Evolutionary conservation across 352 stramenopile genomes (phyloP).

Genomic region (Peronosclerospora sorghi): DNA sequence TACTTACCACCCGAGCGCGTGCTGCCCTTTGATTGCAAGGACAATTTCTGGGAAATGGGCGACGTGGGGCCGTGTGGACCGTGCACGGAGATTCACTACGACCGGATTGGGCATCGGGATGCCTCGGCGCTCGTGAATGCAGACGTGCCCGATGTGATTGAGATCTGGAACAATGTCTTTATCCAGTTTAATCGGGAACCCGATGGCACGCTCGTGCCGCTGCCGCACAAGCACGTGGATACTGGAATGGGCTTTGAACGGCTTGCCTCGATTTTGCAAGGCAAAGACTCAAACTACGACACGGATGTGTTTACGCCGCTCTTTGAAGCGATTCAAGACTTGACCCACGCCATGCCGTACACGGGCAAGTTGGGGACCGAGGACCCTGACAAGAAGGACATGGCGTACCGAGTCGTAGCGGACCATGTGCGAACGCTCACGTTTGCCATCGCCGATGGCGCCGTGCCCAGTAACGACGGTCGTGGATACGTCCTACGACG

Average conservation of each 20-base stretch:
- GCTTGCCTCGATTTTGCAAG: conserved; percentile 86
- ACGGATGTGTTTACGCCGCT: conserved; percentile 96
- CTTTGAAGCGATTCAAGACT: conserved; percentile 88
- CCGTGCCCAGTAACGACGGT: conserved; percentile 94
- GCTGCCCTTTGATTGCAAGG: conserved; percentile 91
- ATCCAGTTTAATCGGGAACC: conserved; percentile 97
- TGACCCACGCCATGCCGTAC: conserved; percentile 73
- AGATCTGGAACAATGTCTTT: conserved; percentile 99
- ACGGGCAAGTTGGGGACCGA: conserved; percentile 82
- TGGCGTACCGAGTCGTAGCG: conserved; percentile 92
- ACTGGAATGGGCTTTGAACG: conserved; percentile 99
- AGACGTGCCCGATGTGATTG: conserved; percentile 96
- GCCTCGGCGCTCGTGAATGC: conserved; percentile 91
- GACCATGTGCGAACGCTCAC: conserved; percentile 97
- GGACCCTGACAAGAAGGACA: conserved; percentile 82
- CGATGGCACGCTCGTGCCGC: conserved; percentile 69
- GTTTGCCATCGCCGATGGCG: conserved; percentile 97
- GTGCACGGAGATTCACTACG: conserved; percentile 99
- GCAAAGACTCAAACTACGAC: conserved; percentile 97
- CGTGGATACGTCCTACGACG: conserved; percentile 97
- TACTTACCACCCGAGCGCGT: conserved; percentile 84
- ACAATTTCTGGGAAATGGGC: conserved; percentile 99
- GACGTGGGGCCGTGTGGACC: conserved; percentile 97
- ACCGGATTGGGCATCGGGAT: conserved; percentile 93
- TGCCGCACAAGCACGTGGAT: conserved; percentile 97